Base-by-base conservation (phyloP, 1,284 basidiomycete species). In the Porodaedalea pini region DNA sequence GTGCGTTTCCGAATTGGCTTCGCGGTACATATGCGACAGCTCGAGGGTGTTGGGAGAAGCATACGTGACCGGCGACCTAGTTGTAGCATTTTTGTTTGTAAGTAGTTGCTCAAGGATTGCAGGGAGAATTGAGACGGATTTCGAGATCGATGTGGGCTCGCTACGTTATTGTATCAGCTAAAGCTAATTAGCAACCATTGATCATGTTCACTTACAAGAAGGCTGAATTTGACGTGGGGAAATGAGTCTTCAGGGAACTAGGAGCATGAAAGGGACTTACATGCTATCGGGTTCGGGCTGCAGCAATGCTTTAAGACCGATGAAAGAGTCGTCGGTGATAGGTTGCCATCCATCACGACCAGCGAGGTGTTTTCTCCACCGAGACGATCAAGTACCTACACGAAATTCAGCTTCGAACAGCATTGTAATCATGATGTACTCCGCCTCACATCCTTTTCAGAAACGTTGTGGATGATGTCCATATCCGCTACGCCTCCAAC, bases 401-500 rank as follows among this genome's bases (percentile, higher is more conserved):
- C 71, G 39, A 71, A 68, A 43, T 82, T 62, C n/a, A 83, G 72
- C 76, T 82, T 61, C 4, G 21, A n/a, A 40, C 6, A 6, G 13
- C 32, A 23, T 40, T 17, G 7, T 13, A 3, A 52, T n/a, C 32
- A 32, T 56, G 32, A 15, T 36, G 41, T 39, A 13, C 44, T 43
- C 10, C 54, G 40, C 36, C 37, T 55, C 43, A 23, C 52, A 36
- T 23, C 29, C 5, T 13, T 13, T 17, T 70, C 70, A 36, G 75
- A 68, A 43, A 92, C 67, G 1, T 71, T 67, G 53, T 82, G 74
- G 6, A 85, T 81, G 40, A 94, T 86, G 39, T 77, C 81, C 91
- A 98, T 98, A 69, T 98, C 95, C 4, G 95, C 93, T 4, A 98
- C 83, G 4, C 97, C 97, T 17, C 82, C 82, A 1, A 88, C 75